Evolutionary conservation across 129 eudicot species (phyloP).

Genomic region (Sambucus nigra): DNA sequence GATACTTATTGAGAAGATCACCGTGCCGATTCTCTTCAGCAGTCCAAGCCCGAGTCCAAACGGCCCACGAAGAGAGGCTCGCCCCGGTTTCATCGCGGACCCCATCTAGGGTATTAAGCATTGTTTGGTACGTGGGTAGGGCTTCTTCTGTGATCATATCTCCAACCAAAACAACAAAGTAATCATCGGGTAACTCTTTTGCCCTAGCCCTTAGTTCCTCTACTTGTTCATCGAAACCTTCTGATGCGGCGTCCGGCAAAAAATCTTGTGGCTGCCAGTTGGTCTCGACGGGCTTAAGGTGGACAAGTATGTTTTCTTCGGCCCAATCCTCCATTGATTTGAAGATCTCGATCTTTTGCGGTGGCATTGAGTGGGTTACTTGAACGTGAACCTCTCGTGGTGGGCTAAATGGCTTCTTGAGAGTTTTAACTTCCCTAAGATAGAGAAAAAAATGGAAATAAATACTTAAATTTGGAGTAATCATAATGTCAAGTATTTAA

Average conservation of each 20-base stretch:
- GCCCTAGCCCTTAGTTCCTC: conserved; percentile 67
- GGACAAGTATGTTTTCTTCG: conserved; percentile 46
- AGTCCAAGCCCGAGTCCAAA: conserved; percentile 96
- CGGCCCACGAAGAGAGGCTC: conserved; percentile 76
- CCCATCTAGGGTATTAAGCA: conserved; percentile 88
- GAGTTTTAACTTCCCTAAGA: conserved; percentile 46
- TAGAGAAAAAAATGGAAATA: neutral
- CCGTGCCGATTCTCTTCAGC: conserved; percentile 99
- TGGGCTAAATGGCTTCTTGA: conserved; percentile 56
- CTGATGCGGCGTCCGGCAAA: conserved; percentile 80
- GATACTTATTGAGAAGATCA: conserved; percentile 80
- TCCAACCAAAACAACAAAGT: conserved; percentile 73
- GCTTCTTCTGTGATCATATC: conserved; percentile 97
- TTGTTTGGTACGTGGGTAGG: conserved; percentile 84
- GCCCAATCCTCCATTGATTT: conserved; percentile 79
- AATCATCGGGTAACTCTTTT: conserved; percentile 83
- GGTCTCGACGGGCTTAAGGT: conserved; percentile 76
- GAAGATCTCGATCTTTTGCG: conserved; percentile 74
- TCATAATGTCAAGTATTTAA: too few species aligned
- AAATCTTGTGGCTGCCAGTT: conserved; percentile 93
- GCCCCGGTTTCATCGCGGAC: conserved; percentile 94
- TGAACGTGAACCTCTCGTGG: conserved; percentile 78
- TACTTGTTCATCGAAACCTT: conserved; percentile 70
- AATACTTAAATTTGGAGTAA: neutral
- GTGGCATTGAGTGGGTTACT: conserved; percentile 85